Evolutionary conservation across 1,284 basidiomycete species (phyloP).

Genomic region (Phellopilus nigrolimitatus): DNA sequence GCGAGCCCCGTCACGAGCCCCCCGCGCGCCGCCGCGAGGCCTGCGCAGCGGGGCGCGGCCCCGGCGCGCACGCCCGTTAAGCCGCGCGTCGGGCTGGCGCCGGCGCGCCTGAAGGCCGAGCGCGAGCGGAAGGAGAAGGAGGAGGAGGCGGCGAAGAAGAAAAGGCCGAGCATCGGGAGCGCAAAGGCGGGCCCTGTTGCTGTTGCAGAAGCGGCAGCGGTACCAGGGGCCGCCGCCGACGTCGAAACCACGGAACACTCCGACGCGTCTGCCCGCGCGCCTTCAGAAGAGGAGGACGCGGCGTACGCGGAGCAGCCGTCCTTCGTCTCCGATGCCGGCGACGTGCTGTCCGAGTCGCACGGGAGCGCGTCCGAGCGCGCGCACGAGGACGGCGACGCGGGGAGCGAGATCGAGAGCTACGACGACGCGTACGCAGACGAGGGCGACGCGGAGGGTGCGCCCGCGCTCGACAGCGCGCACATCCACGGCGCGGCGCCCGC

Average conservation of each 20-base stretch:
- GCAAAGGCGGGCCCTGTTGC: neutral
- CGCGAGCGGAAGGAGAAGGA: conserved; percentile 20
- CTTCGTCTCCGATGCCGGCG: neutral
- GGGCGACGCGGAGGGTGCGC: neutral
- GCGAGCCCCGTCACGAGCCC: conserved; percentile 26
- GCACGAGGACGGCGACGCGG: conserved; percentile 1
- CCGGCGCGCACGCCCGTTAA: conserved; percentile 25
- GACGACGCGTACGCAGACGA: conserved; percentile 19
- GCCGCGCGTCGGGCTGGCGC: conserved; percentile 22
- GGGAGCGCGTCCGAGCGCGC: too few relatives aligned
- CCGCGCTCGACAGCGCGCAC: conserved; percentile 6
- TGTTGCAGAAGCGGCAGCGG: neutral
- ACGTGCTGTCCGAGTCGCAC: too few relatives aligned
- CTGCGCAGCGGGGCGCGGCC: conserved; percentile 23
- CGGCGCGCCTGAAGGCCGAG: conserved; percentile 20
- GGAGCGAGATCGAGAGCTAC: conserved; percentile 19
- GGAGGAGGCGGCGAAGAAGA: too few relatives aligned
- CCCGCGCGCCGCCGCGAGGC: conserved; percentile 24
- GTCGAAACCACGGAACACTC: neutral
- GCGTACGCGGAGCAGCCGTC: conserved; percentile 11
- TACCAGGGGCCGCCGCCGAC: neutral
- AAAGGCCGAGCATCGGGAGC: conserved; percentile 5
- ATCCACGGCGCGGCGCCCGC: neutral
- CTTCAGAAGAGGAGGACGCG: neutral
- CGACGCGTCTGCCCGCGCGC: neutral